Conservation (phyloP, 2,329 filamentous ascomycete genomes). For the Trichoderma koningii region DNA sequence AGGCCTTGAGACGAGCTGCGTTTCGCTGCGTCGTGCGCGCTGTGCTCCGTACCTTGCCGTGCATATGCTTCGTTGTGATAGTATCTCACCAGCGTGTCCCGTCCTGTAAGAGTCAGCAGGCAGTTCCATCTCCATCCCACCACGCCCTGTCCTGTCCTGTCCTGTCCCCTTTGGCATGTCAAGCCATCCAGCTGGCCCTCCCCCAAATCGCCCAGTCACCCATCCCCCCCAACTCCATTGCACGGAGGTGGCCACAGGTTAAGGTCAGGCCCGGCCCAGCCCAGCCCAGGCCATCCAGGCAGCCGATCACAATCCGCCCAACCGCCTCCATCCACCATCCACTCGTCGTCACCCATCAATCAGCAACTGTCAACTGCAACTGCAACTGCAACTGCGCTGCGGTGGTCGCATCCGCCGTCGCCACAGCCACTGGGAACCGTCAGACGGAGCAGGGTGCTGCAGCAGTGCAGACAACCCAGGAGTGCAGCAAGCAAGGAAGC, state of each 20-base stretch:
- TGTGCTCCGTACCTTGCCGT: conserved; percentile 8
- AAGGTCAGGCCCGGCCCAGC: neutral
- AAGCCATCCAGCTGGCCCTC: conserved; percentile 12
- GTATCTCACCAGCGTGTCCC: neutral
- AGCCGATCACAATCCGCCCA: conserved; percentile 19
- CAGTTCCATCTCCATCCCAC: conserved; percentile 21
- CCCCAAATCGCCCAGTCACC: neutral
- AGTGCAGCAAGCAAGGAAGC: conserved; percentile 22
- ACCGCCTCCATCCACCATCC: neutral
- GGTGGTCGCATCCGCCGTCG: conserved; percentile 7
- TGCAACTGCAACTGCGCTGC: conserved; percentile 13
- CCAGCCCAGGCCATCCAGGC: conserved; percentile 2
- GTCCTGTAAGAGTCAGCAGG: conserved; percentile 13
- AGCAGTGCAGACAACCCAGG: conserved; percentile 14
- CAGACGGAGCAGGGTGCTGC: conserved; percentile 22
- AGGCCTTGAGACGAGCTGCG: neutral
- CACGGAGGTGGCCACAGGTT: conserved; percentile 17
- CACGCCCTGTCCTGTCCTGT: neutral
- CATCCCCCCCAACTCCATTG: too few relatives aligned
- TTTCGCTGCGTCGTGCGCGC: conserved; percentile 2
- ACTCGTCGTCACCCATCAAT: conserved; percentile 9
- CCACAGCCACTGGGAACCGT: conserved; percentile 22
- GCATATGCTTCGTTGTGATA: conserved; percentile 5
- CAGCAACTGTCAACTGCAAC: conserved; percentile 14
- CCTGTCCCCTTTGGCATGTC: neutral